These are phyloP conservation scores for Entomortierella beljakovae DNA, from an alignment of 192 early-diverging fungal species.

Conservation along the genomic window DNA sequence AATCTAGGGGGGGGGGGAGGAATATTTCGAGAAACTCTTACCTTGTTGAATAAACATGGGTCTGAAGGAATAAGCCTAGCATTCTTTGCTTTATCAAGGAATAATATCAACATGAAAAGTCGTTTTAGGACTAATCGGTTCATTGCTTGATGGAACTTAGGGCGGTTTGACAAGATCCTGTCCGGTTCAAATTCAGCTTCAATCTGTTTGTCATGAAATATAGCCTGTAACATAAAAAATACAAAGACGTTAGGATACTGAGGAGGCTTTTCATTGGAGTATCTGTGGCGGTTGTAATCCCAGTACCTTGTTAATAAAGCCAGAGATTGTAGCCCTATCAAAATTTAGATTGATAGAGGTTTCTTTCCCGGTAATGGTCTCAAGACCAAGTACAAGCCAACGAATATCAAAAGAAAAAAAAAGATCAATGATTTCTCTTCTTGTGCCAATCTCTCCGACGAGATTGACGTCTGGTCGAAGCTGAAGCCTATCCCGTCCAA, in stretches of 20 bases:
- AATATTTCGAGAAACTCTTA: too few relatives aligned
- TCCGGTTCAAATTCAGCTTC: conserved; percentile 43
- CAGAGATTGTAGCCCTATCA: conserved; percentile 33
- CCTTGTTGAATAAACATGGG: conserved; percentile 55
- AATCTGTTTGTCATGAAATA: conserved; percentile 46
- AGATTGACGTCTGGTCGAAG: conserved; percentile 39
- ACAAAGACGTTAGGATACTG: not conserved
- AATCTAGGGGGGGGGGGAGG: too few relatives aligned
- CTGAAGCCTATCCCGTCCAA: conserved; percentile 33
- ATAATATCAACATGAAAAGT: conserved; percentile 53
- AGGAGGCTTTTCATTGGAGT: not conserved
- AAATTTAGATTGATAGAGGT: conserved; percentile 44
- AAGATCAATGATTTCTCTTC: conserved; percentile 47
- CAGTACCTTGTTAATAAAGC: conserved; percentile 48
- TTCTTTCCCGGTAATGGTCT: conserved; percentile 54
- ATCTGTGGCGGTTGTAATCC: not conserved
- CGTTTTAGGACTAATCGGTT: conserved; percentile 36
- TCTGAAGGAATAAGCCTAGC: conserved; percentile 44
- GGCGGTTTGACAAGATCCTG: conserved; percentile 37
- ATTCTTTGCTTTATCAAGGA: conserved; percentile 52
- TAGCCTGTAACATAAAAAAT: conserved; percentile 9
- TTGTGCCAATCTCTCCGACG: conserved; percentile 32
- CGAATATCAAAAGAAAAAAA: conserved; percentile 55
- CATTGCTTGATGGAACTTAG: conserved; percentile 49
- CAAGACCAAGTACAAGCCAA: conserved; percentile 53